These are phyloP conservation scores for Aspergillus wentii DNA, from an alignment of 495 filamentous ascomycete genomes.

Conservation along the genomic window DNA sequence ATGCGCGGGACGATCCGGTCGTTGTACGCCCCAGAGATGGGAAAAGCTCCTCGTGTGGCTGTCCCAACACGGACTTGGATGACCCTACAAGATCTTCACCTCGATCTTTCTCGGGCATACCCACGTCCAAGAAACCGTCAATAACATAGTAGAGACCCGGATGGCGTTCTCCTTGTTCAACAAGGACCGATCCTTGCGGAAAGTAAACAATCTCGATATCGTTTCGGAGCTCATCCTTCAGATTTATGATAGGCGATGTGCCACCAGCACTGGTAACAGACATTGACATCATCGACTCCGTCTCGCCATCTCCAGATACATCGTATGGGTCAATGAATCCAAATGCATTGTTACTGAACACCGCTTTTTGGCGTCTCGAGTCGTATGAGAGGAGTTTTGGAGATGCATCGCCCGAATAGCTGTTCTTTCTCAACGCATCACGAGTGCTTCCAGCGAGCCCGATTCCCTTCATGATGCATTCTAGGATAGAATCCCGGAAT, in stretches of 20 bases:
- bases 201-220: conserved; percentile 99
- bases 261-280: conserved; percentile 53
- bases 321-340: conserved; percentile 92
- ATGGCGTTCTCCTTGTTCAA: conserved; percentile 93
- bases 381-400: conserved; percentile 84
- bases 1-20: conserved; percentile 40
- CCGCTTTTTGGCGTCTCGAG: conserved; percentile 73
- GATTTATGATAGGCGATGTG: conserved; percentile 50
- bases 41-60: conserved; percentile 38
- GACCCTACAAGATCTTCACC: conserved; percentile 37
- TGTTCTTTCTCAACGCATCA: conserved; percentile 54
- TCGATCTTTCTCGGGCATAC: conserved; percentile 58
- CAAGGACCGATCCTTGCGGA: conserved; percentile 88
- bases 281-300: conserved; percentile 74
- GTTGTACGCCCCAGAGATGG: conserved; percentile 45
- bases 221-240: conserved; percentile 70
- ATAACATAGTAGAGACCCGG: conserved; percentile 97
- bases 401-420: conserved; percentile 72
- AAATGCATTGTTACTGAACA: conserved; percentile 87
- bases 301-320: conserved; percentile 73
- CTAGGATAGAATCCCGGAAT: conserved; percentile 85
- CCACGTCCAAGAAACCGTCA: conserved; percentile 93
- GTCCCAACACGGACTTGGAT: conserved; percentile 21
- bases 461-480: conserved; percentile 94
- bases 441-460: conserved; percentile 65